Percentiles rank a stretch among this genome's conserved stretches.
phyloP scores from a whole-genome alignment of 2,329 filamentous ascomycete species.

The Coniochaeta sp. region DNA sequence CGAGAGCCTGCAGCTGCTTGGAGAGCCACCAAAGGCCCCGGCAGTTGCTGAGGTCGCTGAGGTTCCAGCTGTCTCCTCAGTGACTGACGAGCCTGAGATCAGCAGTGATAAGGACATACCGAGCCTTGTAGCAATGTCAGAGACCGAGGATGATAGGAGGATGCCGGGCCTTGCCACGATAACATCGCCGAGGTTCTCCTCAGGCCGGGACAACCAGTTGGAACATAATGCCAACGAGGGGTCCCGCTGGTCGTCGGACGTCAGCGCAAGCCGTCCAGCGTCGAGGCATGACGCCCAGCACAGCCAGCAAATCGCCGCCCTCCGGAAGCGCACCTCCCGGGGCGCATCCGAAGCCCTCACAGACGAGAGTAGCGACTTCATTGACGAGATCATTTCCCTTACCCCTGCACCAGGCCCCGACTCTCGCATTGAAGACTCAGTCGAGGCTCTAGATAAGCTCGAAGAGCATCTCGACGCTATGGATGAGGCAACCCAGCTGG shows the following conservation, averaged over 20 bases:
- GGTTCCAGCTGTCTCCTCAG: background rate
- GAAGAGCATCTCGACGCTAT: conserved; percentile 56
- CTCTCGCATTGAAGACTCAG: conserved; percentile 54
- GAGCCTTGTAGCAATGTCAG: too few relatives aligned
- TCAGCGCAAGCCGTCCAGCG: background rate
- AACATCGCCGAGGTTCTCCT: background rate
- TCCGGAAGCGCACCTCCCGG: background rate
- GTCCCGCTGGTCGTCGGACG: background rate
- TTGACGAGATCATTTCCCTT: conserved; percentile 5
- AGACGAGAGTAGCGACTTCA: conserved; percentile 8
- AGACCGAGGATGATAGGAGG: background rate
- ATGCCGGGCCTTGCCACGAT: background rate
- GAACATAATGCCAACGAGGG: background rate
- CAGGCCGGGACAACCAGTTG: background rate
- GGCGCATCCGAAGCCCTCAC: conserved; percentile 6
- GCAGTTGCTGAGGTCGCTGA: background rate
- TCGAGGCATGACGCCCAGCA: background rate
- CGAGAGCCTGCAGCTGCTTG: background rate
- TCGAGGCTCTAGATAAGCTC: conserved; percentile 54
- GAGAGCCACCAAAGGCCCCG: background rate
- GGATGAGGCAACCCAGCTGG: conserved; percentile 28
- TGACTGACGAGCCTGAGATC: background rate
- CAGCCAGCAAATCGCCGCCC: background rate
- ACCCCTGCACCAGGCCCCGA: background rate
- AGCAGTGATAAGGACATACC: too few relatives aligned